Evolutionary conservation across 805 yeast genomes (phyloP), one percentile per base, ranked within the genome.

Genomic region (Kuraishia hungarica): DNA sequence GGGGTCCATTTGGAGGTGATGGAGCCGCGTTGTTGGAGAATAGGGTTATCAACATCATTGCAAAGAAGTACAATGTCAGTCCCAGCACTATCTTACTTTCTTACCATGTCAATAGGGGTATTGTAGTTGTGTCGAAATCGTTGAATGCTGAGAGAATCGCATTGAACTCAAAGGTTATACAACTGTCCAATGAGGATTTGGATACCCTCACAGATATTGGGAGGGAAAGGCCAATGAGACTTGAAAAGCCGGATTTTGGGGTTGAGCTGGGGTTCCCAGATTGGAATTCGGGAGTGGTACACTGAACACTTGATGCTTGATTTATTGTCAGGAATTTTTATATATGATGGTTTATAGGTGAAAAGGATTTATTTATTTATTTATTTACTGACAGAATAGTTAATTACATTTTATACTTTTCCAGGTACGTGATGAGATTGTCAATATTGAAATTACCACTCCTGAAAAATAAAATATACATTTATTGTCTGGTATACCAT

Each of bases 101-200:
- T 22, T 87, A 86, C 68, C 84, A 84, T 62, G 77, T 86, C 23
- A 72, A 78, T 57, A 75, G 81, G 48, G 91, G 89, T 1, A 75
- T 86, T 55, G 73, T 76, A 7, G 83, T 79, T 1, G 69, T 88
- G 50, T 90, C 93, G 49, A 82, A 91, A 71, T 85, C 96, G 0
- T 75, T 83, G n/a, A 88, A 86, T 53, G 73, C 80, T n/a, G 77
- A 76, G 24, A 81, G 96, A 66, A 79, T 89, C 54, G 72, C 66
- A 57, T 60, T 62, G 13, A 74, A 70, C 19, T 64, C 67, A 19
- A 57, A 64, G 50, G 60, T 67, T 43, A 75, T 79, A 4, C 64
- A 66, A 2, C 61, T 78, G 46, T 63, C 75, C 2, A 56, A 65
- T 26, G 72, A 69, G 11, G 82, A 78, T 13, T 58, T 77, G 39